Evolutionary conservation across 2,329 filamentous ascomycete species (phyloP).

Genomic region (Cryphonectria carpinicola): DNA sequence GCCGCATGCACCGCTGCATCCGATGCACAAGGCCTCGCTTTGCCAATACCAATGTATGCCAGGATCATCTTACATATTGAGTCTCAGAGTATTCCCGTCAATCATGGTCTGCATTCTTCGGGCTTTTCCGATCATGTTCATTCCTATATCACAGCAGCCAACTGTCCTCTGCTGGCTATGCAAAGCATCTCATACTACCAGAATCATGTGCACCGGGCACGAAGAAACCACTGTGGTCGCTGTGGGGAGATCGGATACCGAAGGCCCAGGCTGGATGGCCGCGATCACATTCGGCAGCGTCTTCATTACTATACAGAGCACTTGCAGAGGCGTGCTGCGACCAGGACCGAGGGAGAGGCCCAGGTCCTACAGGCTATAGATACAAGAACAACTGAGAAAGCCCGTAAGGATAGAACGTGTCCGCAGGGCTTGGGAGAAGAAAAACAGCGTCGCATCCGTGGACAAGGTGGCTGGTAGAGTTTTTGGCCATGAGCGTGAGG

Average conservation of each 20-base stretch:
- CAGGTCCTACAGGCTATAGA: background rate
- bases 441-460: no score
- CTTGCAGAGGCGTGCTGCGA: background rate
- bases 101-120: background rate
- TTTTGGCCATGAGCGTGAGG: no score
- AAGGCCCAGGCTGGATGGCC: slow-evolving; percentile 6
- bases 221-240: slow-evolving; percentile 6
- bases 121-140: slow-evolving; percentile 17
- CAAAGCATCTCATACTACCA: slow-evolving; percentile 7
- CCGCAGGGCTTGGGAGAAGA: background rate
- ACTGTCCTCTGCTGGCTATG: slow-evolving; percentile 12
- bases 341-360: background rate
- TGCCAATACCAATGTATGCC: slow-evolving; percentile 9
- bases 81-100: slow-evolving; percentile 3
- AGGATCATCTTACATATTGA: slow-evolving; percentile 21
- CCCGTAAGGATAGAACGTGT: background rate
- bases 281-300: slow-evolving; percentile 14
- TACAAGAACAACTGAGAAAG: slow-evolving; percentile 13
- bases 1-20: slow-evolving; percentile 19
- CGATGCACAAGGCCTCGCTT: slow-evolving; percentile 7
- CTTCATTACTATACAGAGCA: slow-evolving; percentile 12
- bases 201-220: slow-evolving; percentile 15
- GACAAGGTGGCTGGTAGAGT: no score
- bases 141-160: slow-evolving; percentile 14
- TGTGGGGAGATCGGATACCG: slow-evolving; percentile 16